A percentile compares a stretch with the other conserved stretches of the same genome.
Evolutionary conservation across 2,329 filamentous ascomycete species (phyloP).

Genomic region (Stemphylium vesicarium): DNA sequence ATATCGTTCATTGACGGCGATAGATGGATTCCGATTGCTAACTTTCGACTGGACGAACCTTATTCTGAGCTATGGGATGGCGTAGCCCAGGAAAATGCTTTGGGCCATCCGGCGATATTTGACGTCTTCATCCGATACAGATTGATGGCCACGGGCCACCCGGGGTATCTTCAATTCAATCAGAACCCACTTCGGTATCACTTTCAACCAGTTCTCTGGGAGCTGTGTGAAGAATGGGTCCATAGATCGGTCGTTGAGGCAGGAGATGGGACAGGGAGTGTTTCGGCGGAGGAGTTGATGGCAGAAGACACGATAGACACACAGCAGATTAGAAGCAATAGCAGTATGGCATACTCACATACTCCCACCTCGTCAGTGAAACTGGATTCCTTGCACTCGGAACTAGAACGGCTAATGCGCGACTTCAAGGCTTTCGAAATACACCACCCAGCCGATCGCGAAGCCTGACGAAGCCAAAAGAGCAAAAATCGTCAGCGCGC

Average conservation of each 20-base stretch:
- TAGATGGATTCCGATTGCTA: not conserved
- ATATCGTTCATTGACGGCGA: not conserved
- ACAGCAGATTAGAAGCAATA: not conserved
- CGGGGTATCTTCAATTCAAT: not conserved
- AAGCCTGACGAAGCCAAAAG: not conserved
- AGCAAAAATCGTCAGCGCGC: not conserved
- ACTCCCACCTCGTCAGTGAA: not conserved
- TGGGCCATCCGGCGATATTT: not conserved
- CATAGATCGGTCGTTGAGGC: not conserved
- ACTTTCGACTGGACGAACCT: not conserved
- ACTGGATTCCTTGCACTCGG: not conserved
- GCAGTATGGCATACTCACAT: not conserved
- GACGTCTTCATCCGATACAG: not conserved
- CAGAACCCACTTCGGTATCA: not conserved
- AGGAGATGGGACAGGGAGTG: not conserved
- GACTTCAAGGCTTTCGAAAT: not conserved
- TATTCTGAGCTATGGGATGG: not conserved
- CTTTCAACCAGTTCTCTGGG: not conserved
- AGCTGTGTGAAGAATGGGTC: not conserved
- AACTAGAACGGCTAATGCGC: not conserved
- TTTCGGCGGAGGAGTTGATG: too few species aligned
- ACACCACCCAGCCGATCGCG: not conserved
- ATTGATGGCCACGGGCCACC: not conserved
- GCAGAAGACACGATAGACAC: too few species aligned
- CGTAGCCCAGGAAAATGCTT: not conserved